These are phyloP conservation scores for Gynostemma pentaphyllum DNA, from an alignment of 306 rosid genomes.

Conservation along the genomic window DNA sequence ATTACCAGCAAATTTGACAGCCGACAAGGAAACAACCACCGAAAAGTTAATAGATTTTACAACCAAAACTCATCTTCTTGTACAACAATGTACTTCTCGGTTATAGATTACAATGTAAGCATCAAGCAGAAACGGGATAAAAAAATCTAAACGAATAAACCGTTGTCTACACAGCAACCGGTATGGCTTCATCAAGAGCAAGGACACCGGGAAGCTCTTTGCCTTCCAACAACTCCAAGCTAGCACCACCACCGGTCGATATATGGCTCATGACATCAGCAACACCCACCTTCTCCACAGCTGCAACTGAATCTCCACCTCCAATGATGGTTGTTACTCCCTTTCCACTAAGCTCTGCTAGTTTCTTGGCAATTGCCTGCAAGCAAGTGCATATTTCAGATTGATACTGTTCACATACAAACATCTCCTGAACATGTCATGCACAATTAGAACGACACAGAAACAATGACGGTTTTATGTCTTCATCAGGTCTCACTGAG, in stretches of 20 bases:
- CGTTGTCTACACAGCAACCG: constrained; percentile 1
- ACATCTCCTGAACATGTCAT: not conserved
- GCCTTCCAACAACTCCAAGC: constrained; percentile 98
- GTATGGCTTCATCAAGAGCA: constrained; percentile 88
- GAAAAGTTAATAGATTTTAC: not conserved
- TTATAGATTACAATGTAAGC: not conserved
- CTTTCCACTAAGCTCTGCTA: constrained; percentile 86
- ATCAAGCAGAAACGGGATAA: not conserved
- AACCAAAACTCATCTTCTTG: constrained; percentile 7
- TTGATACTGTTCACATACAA: not conserved
- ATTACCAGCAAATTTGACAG: not conserved
- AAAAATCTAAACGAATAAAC: not conserved
- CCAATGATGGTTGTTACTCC: constrained; percentile 99
- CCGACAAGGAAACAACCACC: constrained; percentile 1
- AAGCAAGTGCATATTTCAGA: constrained; percentile 7
- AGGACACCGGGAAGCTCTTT: constrained; percentile 95
- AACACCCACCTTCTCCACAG: constrained; percentile 98
- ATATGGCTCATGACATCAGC: constrained; percentile 97
- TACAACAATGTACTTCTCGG: constrained; percentile 4
- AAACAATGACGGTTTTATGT: not conserved
- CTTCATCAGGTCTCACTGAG: not conserved
- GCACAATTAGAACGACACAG: not conserved
- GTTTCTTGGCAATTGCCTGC: constrained; percentile 86
- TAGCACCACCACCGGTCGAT: constrained; percentile 99
- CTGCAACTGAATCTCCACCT: constrained; percentile 99